Conservation (phyloP, 2,329 filamentous ascomycete species). For the Cercospora sojina region DNA sequence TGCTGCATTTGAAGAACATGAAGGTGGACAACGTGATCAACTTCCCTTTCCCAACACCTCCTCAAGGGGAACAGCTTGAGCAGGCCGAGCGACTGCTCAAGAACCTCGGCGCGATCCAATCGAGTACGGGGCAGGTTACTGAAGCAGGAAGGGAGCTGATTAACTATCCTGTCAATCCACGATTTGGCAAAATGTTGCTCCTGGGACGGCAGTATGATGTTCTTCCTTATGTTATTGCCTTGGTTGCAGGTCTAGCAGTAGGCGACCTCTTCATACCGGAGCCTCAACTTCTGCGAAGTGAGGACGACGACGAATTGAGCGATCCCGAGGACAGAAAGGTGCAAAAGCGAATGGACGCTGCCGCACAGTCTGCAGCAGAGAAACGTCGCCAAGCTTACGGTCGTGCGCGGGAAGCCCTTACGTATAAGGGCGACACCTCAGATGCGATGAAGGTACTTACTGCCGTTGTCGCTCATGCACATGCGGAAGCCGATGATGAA, state of each 20-base stretch:
- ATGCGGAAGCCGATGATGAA: constrained; percentile 44
- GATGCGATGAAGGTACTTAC: constrained; percentile 91
- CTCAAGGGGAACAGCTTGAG: constrained; percentile 70
- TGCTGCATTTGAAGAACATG: constrained; percentile 93
- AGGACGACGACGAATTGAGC: constrained; percentile 40
- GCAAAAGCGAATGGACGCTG: constrained; percentile 56
- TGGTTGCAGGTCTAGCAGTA: constrained; percentile 85
- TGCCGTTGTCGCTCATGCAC: constrained; percentile 79
- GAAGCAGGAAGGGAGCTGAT: constrained; percentile 78
- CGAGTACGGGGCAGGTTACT: constrained; percentile 68
- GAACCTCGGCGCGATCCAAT: constrained; percentile 77
- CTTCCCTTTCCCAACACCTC: constrained; percentile 94
- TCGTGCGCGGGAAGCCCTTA: constrained; percentile 73
- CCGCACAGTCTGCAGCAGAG: constrained; percentile 60
- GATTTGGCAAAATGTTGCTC: constrained; percentile 88
- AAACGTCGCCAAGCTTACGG: constrained; percentile 65
- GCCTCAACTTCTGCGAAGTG: constrained; percentile 58
- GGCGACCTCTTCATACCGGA: constrained; percentile 85
- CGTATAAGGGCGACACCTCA: constrained; percentile 74
- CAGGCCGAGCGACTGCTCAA: constrained; percentile 83
- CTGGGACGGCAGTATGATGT: constrained; percentile 81
- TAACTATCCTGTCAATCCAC: constrained; percentile 83
- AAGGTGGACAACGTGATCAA: constrained; percentile 84
- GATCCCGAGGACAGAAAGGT: constrained; percentile 36
- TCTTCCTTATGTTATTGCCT: constrained; percentile 78